These are phyloP conservation scores for Candida tropicalis DNA, from an alignment of 1,139 yeast genomes.

Conservation along the genomic window DNA sequence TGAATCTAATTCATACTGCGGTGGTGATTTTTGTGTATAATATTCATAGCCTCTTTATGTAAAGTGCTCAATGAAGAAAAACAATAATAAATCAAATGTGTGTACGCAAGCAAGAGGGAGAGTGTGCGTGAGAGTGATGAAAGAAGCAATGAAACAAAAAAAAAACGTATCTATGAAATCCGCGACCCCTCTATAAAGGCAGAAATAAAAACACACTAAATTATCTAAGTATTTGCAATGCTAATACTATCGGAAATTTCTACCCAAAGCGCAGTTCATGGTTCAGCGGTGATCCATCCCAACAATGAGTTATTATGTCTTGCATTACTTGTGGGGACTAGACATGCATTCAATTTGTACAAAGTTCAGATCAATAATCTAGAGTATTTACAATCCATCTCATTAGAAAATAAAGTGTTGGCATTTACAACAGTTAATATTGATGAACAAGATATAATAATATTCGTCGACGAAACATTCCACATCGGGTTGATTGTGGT, in stretches of 20 bases:
- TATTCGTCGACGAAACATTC: conserved; percentile 9
- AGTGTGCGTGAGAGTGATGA: too few species aligned
- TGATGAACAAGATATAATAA: conserved; percentile 8
- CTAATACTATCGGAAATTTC: conserved; percentile 23
- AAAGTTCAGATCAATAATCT: conserved; percentile 1
- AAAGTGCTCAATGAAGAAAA: too few species aligned
- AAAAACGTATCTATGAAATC: too few species aligned
- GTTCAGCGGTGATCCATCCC: conserved; percentile 9
- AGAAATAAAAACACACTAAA: too few species aligned
- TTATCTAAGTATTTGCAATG: conserved; percentile 10
- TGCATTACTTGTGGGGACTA: conserved; percentile 23
- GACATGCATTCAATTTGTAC: conserved; percentile 23
- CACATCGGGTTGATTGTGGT: conserved; percentile 10
- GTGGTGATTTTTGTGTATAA: too few species aligned
- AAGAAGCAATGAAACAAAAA: too few species aligned
- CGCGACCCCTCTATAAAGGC: too few species aligned
- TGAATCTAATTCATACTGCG: too few species aligned
- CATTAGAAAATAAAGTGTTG: conserved; percentile 3
- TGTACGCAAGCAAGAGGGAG: too few species aligned
- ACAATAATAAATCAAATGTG: too few species aligned
- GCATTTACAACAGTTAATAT: conserved; percentile 12
- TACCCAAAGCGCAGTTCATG: conserved; percentile 5
- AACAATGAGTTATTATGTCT: conserved; percentile 14
- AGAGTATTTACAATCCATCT: neutral
- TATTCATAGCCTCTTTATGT: too few species aligned